Base-by-base conservation (phyloP, 2,329 filamentous ascomycete genomes). In the Aspergillus sp. region DNA sequence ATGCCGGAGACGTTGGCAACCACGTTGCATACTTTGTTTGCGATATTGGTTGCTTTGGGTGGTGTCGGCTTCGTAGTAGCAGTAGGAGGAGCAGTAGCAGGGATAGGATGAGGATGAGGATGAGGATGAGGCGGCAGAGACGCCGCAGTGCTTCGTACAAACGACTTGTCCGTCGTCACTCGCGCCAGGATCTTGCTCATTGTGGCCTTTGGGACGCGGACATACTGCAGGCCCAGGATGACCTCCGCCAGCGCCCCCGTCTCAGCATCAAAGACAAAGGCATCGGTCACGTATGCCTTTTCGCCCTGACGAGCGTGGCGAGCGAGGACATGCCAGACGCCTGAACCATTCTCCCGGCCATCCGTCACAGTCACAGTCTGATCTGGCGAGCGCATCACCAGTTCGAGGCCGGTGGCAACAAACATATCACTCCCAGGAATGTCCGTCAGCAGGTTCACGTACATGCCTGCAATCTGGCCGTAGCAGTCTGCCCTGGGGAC, bases 181-280 rank as follows among this genome's bases (percentile, higher is more conserved):
- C 57, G 47, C 7, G 51, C 17, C 6, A 66, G 58, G 11, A 67
- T 47, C 39, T 55, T 63, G 39, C 59, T 56, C 58, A 67, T 63
- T 14, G 57, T 54, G 2, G 57, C 47, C 48, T 63, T 69, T 2
- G 69, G 46, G 1, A 73, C 55, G 3, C 55, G 58, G 9, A 40
- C 55, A 45, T 67, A 73, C 2, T 65, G 57, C 12, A 73, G 62
- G n/a, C 72, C 71, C 17, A 74, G 24, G 6, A 73, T 70, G 27
- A 68, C 61, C 43, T 70, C 68, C 0, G 49, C 46, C 27, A 74
- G 53, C 4, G 31, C 19, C 3, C 70, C 67, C 19, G 53, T 57
- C 1, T 27, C 19, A 2, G 69, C 39, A 45, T 74, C 68, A 48
- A 73, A 74, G 8, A 69, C 58, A 47, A 75, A 75, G 0, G 73